Conservation (phyloP, 768 basidiomycete species). For the Mycena filopes region DNA sequence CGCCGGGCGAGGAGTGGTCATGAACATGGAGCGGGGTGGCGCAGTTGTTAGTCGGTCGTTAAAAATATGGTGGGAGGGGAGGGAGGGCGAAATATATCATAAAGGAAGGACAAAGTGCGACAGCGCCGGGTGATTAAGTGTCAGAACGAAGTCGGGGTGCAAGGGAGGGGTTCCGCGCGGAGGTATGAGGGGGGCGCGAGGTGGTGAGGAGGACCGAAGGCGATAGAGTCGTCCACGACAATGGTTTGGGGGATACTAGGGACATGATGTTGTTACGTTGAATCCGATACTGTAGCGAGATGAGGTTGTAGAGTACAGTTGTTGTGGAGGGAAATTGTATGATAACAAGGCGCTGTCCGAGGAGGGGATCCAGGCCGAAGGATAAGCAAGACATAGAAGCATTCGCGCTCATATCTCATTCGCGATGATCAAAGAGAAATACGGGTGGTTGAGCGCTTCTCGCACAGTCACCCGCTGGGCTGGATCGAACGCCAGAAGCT, state of each 20-base stretch:
- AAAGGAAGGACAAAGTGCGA: constrained; percentile 10
- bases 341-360: constrained; percentile 40
- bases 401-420: constrained; percentile 65
- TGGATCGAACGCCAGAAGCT: constrained; percentile 91
- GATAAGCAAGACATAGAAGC: constrained; percentile 38
- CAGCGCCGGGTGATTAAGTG: not conserved
- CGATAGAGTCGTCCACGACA: constrained; percentile 26
- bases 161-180: not conserved
- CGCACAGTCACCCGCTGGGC: constrained; percentile 87
- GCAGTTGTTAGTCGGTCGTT: constrained; percentile 23
- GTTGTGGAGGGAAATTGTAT: constrained; percentile 36
- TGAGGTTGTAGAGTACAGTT: constrained; percentile 35
- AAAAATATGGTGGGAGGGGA: not conserved
- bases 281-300: constrained; percentile 35
- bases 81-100: not conserved
- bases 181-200: not conserved
- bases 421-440: constrained; percentile 77
- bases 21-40: constrained; percentile 7
- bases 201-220: constrained; percentile 3
- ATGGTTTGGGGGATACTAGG: constrained; percentile 27
- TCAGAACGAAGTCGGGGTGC: constrained; percentile 2
- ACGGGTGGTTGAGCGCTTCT: constrained; percentile 89
- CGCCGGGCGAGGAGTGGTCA: not conserved
- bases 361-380: constrained; percentile 33
- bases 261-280: constrained; percentile 30